phyloP scores from a whole-genome alignment of 129 eudicot species.

The Mikania micrantha region DNA sequence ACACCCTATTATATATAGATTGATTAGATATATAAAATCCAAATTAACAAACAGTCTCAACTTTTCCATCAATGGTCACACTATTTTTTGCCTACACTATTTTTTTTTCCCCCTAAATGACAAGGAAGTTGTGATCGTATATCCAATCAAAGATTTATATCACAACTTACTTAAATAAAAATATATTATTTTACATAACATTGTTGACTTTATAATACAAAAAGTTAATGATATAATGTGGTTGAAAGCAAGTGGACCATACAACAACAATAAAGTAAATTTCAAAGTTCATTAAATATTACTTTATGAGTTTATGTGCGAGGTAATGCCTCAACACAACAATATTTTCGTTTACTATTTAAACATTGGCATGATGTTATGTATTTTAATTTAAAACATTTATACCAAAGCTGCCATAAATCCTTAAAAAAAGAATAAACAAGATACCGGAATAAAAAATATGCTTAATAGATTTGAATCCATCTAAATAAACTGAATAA shows the following conservation, averaged over 20 bases:
- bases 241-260: background rate
- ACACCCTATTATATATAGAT: too few species aligned
- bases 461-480: too few species aligned
- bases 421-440: too few species aligned
- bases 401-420: too few species aligned
- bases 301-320: too few species aligned
- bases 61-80: background rate
- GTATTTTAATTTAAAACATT: too few species aligned
- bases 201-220: constrained; percentile 6
- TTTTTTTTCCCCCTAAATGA: background rate
- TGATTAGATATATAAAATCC: too few species aligned
- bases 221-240: background rate
- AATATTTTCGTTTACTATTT: too few species aligned
- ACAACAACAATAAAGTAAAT: background rate
- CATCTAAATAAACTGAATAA: too few species aligned
- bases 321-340: background rate
- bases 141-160: background rate
- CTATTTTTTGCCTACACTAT: background rate
- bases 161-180: background rate
- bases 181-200: background rate
- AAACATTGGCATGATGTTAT: too few species aligned
- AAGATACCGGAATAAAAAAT: too few species aligned
- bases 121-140: background rate
- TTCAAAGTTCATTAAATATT: background rate
- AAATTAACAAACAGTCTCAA: background rate